Conservation (phyloP, 768 basidiomycete genomes). For the Lentinula detonsa region DNA sequence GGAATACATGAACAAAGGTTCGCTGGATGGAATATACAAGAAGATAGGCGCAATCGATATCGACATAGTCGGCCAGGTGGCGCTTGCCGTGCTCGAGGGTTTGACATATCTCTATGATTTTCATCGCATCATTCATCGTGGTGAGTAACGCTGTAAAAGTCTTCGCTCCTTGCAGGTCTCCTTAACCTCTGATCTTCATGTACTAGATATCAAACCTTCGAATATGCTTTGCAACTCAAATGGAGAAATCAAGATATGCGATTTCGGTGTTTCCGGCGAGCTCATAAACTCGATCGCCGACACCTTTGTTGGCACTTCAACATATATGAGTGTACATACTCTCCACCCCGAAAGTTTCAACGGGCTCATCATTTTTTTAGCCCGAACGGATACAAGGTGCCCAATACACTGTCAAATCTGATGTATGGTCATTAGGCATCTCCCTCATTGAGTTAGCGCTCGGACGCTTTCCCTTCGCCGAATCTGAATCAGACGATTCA, state of each 20-base stretch:
- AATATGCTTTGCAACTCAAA: conserved; percentile 93
- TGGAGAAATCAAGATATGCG: conserved; percentile 98
- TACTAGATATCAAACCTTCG: conserved; percentile 94
- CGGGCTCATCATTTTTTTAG: conserved; percentile 34
- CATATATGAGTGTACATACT: conserved; percentile 93
- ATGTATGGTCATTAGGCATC: conserved; percentile 98
- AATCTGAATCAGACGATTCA: conserved; percentile 70
- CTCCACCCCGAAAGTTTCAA: conserved; percentile 8
- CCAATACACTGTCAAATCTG: conserved; percentile 97
- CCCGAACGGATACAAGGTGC: conserved; percentile 99
- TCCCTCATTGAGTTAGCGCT: conserved; percentile 95
- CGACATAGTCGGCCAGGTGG: conserved; percentile 88
- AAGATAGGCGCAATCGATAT: conserved; percentile 91
- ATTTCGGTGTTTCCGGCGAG: conserved; percentile 98
- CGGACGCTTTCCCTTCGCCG: conserved; percentile 95
- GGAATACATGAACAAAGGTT: conserved; percentile 94
- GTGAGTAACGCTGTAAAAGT: conserved; percentile 39
- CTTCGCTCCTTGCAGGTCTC: conserved; percentile 8
- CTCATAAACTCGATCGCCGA: conserved; percentile 98
- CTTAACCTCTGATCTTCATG: conserved; percentile 14
- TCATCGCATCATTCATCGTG: conserved; percentile 97
- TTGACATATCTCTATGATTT: conserved; percentile 96
- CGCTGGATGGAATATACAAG: conserved; percentile 93
- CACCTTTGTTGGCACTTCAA: conserved; percentile 97
- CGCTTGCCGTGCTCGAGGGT: conserved; percentile 91